A percentile compares a stretch with the other conserved stretches of the same genome.
Evolutionary conservation across 1,284 basidiomycete species (phyloP).

Genomic region (Ganoderma leucocontextum): DNA sequence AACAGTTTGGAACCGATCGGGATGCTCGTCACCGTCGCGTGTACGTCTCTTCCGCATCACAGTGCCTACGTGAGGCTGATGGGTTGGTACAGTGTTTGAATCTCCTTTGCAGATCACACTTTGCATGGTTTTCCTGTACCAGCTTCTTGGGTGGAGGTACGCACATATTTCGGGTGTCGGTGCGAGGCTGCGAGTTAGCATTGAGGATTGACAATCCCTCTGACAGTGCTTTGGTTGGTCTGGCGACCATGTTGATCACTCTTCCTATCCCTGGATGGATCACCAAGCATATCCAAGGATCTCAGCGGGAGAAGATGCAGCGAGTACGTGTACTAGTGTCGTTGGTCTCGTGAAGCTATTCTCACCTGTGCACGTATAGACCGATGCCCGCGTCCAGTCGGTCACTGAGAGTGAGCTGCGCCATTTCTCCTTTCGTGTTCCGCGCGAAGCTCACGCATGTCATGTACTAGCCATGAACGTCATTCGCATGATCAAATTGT

Average conservation of each 20-base stretch:
- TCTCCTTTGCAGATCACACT: constrained; percentile 43
- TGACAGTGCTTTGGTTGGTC: constrained; percentile 55
- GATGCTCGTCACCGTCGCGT: constrained; percentile 13
- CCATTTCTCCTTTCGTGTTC: neutral
- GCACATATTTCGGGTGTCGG: neutral
- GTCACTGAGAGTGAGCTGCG: constrained; percentile 54
- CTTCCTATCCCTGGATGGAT: constrained; percentile 60
- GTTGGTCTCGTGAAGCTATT: constrained; percentile 35
- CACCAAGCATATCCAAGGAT: constrained; percentile 40
- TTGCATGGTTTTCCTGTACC: constrained; percentile 53
- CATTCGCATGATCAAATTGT: constrained; percentile 49
- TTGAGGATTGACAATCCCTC: neutral
- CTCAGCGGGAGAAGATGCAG: constrained; percentile 45
- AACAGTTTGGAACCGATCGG: constrained; percentile 15
- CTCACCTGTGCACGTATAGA: constrained; percentile 39
- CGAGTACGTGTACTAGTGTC: constrained; percentile 33
- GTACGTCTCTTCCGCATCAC: constrained; percentile 1
- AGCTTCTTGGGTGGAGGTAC: constrained; percentile 56
- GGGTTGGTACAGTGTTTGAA: constrained; percentile 11
- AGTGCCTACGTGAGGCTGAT: neutral
- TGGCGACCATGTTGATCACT: constrained; percentile 57
- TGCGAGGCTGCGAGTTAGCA: neutral
- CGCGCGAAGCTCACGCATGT: neutral
- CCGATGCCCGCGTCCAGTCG: constrained; percentile 57
- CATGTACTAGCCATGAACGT: constrained; percentile 46